These are phyloP conservation scores for Penstemon barbatus DNA, from an alignment of 257 asterid genomes.

Conservation along the genomic window DNA sequence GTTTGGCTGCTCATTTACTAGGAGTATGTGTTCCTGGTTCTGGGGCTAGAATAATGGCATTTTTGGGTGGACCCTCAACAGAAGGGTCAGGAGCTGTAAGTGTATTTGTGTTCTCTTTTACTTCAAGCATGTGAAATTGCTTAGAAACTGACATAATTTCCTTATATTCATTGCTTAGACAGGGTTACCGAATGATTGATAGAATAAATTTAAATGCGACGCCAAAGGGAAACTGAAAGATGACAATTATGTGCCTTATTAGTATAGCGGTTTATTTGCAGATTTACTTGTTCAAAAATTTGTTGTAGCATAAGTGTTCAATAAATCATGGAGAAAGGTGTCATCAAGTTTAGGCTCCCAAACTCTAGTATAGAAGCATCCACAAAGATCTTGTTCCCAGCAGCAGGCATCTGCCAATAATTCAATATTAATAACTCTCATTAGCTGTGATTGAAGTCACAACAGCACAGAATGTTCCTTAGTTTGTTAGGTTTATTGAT, in stretches of 20 bases:
- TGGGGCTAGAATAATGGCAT: slow-evolving; percentile 96
- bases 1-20: slow-evolving; percentile 90
- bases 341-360: background rate
- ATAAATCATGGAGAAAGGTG: background rate
- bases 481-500: slow-evolving; percentile 11
- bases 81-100: slow-evolving; percentile 96
- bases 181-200: background rate
- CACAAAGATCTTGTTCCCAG: background rate
- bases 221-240: background rate
- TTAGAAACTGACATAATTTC: slow-evolving; percentile 15
- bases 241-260: slow-evolving; percentile 16
- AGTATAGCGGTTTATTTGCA: slow-evolving; percentile 3
- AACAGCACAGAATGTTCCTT: slow-evolving; percentile 1
- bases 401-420: background rate
- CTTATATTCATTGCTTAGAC: background rate
- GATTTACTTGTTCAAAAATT: background rate
- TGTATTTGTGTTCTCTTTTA: slow-evolving; percentile 17
- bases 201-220: background rate
- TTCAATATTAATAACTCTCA: background rate
- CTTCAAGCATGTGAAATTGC: background rate
- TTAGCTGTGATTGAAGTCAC: background rate
- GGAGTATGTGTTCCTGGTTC: slow-evolving; percentile 96
- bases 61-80: slow-evolving; percentile 95
- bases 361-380: background rate
- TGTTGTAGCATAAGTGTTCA: background rate